These are phyloP conservation scores for Phytomonas serpens DNA, from an alignment of 208 protist genomes.

Conservation along the genomic window DNA sequence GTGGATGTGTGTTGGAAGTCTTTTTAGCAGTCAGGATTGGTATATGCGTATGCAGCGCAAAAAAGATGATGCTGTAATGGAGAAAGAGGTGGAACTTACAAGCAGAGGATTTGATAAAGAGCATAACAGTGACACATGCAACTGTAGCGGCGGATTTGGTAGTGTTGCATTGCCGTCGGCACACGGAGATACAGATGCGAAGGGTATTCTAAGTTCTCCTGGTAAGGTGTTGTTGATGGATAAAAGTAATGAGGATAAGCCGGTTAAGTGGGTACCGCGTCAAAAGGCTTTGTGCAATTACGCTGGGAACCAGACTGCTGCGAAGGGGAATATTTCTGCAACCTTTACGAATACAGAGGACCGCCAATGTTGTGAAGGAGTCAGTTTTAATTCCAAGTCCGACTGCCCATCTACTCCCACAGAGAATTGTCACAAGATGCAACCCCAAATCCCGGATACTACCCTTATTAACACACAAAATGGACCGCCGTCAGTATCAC, in stretches of 20 bases:
- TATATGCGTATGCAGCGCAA: constrained; percentile 50
- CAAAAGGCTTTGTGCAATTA: not conserved
- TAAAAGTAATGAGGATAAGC: not conserved
- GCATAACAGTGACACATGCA: not conserved
- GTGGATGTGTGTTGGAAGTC: constrained; percentile 37
- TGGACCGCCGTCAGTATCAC: not conserved
- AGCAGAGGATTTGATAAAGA: not conserved
- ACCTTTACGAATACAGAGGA: not conserved
- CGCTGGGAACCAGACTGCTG: not conserved
- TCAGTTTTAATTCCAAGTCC: not conserved
- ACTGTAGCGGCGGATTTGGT: not conserved
- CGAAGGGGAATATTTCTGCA: not conserved
- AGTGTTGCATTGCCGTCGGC: not conserved
- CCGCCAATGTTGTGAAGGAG: not conserved
- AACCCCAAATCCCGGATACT: not conserved
- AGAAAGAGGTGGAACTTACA: constrained; percentile 6
- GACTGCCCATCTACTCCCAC: not conserved
- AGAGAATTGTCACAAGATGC: not conserved
- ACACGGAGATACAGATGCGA: not conserved
- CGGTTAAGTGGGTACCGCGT: not conserved
- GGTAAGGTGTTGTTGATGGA: not conserved
- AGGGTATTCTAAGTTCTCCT: not conserved
- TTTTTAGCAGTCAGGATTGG: constrained; percentile 40
- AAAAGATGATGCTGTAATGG: constrained; percentile 22
- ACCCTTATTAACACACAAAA: not conserved